These are phyloP conservation scores for Cladobotryum protrusum DNA, from an alignment of 2,329 filamentous ascomycete genomes.

Conservation along the genomic window DNA sequence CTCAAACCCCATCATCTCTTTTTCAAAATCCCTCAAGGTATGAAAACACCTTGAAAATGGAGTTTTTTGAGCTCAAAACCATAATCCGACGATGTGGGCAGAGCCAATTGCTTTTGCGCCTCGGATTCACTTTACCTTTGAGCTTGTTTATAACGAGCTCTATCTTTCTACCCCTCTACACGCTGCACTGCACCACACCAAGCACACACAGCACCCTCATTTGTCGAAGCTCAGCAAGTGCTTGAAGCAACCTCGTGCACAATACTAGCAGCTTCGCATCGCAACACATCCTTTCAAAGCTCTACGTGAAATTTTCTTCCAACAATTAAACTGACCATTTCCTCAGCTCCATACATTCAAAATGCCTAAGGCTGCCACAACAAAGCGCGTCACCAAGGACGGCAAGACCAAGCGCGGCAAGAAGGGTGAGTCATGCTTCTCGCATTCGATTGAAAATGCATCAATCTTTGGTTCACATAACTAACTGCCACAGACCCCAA, in stretches of 20 bases:
- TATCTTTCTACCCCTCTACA: constrained; percentile 15
- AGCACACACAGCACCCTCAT: background rate
- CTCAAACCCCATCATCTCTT: constrained; percentile 17
- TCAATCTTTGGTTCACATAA: constrained; percentile 7
- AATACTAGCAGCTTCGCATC: no score
- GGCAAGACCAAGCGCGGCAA: constrained; percentile 48
- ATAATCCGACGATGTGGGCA: constrained; percentile 25
- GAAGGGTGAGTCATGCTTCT: constrained; percentile 46
- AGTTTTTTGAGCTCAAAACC: constrained; percentile 31
- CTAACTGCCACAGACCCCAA: constrained; percentile 66
- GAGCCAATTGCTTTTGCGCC: constrained; percentile 28
- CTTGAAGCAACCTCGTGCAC: background rate
- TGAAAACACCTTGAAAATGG: constrained; percentile 21
- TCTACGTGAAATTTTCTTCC: background rate
- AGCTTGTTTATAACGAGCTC: constrained; percentile 14
- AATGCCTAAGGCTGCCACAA: constrained; percentile 52
- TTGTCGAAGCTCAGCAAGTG: background rate
- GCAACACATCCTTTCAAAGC: background rate
- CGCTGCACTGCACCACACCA: constrained; percentile 11
- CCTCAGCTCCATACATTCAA: constrained; percentile 29
- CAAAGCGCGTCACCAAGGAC: constrained; percentile 49
- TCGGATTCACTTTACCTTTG: constrained; percentile 13
- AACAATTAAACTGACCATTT: background rate
- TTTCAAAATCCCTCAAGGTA: constrained; percentile 27
- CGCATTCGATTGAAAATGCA: no score